These are phyloP conservation scores for Boletus sp. DNA, from an alignment of 768 basidiomycete species.

Conservation along the genomic window DNA sequence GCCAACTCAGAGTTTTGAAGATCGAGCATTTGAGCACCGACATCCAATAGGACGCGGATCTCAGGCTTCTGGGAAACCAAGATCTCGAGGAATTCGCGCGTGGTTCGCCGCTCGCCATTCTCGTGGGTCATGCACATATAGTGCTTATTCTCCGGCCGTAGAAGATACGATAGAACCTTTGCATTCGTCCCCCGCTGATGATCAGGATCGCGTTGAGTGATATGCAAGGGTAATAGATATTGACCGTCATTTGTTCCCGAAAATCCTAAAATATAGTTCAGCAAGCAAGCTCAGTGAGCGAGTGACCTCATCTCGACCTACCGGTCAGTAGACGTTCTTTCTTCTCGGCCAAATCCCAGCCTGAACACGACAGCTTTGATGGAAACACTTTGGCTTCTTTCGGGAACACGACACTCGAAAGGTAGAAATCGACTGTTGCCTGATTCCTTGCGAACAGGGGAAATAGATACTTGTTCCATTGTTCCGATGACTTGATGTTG, in stretches of 20 bases:
- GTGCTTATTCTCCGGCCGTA: conserved; percentile 19
- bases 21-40: conserved; percentile 56
- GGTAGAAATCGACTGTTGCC: conserved; percentile 6
- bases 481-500: conserved; percentile 8
- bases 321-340: not conserved
- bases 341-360: conserved; percentile 38
- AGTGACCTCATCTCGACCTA: not conserved
- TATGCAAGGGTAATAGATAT: conserved; percentile 36
- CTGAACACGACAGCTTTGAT: conserved; percentile 25
- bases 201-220: conserved; percentile 25
- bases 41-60: conserved; percentile 48
- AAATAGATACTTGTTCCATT: not conserved
- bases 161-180: conserved; percentile 27
- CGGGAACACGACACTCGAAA: conserved; percentile 35
- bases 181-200: conserved; percentile 42
- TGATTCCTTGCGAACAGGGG: conserved; percentile 4
- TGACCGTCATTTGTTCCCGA: conserved; percentile 39
- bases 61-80: conserved; percentile 33
- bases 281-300: not conserved
- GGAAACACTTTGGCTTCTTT: conserved; percentile 32
- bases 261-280: conserved; percentile 25
- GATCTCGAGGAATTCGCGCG: conserved; percentile 18
- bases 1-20: conserved; percentile 41
- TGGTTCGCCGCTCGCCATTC: not conserved
- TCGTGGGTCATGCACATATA: conserved; percentile 7